Conservation (phyloP, 495 filamentous ascomycete species). For the Xylona heveae region DNA sequence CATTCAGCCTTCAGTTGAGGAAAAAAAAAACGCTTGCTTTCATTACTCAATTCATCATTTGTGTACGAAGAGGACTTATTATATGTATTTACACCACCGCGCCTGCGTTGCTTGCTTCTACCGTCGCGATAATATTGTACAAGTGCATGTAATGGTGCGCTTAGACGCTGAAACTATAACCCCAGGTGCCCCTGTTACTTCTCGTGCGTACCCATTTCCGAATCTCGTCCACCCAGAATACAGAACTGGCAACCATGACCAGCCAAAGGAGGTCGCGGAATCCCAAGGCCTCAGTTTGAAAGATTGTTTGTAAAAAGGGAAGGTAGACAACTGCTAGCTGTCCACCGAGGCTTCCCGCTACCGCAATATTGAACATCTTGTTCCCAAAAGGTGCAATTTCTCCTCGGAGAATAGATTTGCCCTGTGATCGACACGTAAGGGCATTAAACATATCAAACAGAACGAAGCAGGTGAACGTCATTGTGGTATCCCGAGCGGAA, state of each 20-base stretch:
- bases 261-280: conserved; percentile 51
- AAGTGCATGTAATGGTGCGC: too few relatives aligned
- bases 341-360: conserved; percentile 60
- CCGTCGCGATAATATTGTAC: too few relatives aligned
- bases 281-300: conserved; percentile 78
- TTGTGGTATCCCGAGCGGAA: conserved; percentile 86
- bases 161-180: conserved; percentile 25
- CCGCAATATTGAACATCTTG: conserved; percentile 89
- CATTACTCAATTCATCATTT: too few relatives aligned
- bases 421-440: conserved; percentile 75
- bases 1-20: too few relatives aligned
- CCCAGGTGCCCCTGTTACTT: conserved; percentile 12
- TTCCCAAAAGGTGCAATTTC: conserved; percentile 70
- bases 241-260: conserved; percentile 53
- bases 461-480: conserved; percentile 98
- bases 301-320: conserved; percentile 76
- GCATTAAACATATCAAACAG: conserved; percentile 99
- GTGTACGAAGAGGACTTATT: too few relatives aligned
- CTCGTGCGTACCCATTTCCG: conserved; percentile 42
- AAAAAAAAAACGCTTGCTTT: too few relatives aligned
- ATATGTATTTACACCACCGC: too few relatives aligned
- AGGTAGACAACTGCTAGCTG: conserved; percentile 86
- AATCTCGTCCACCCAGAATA: conserved; percentile 87
- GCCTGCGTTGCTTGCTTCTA: too few relatives aligned
- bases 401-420: conserved; percentile 67